These are phyloP conservation scores for Kurtzmaniella quercitrusa DNA, from an alignment of 1,139 yeast genomes.

Conservation along the genomic window DNA sequence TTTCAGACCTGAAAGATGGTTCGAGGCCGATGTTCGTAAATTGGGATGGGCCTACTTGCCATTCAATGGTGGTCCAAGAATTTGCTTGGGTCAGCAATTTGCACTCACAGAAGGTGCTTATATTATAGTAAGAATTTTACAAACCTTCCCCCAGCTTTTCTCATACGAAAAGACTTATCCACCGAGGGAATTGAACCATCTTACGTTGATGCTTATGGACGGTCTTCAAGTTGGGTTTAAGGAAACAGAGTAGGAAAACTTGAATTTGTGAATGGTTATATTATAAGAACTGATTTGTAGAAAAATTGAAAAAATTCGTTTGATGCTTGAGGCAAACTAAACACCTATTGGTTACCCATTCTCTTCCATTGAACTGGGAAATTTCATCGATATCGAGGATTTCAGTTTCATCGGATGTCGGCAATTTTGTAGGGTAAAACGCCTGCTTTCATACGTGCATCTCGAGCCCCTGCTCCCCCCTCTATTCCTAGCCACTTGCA, in stretches of 20 bases:
- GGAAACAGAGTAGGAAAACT: slow-evolving; percentile 4
- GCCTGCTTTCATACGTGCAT: too few relatives aligned
- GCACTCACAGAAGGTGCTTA: slow-evolving; percentile 55
- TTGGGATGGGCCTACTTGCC: slow-evolving; percentile 52
- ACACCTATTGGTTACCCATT: too few relatives aligned
- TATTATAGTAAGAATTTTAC: slow-evolving; percentile 37
- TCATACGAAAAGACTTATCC: slow-evolving; percentile 22
- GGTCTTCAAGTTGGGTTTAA: slow-evolving; percentile 18
- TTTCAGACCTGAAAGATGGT: slow-evolving; percentile 52
- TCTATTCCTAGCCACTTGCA: too few relatives aligned
- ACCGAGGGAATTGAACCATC: slow-evolving; percentile 29
- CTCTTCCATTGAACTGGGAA: too few relatives aligned
- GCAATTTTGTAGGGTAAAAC: too few relatives aligned
- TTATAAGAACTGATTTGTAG: not conserved
- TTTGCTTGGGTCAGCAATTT: slow-evolving; percentile 57
- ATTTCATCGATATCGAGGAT: too few relatives aligned
- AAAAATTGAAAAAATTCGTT: too few relatives aligned
- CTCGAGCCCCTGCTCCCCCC: too few relatives aligned
- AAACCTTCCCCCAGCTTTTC: slow-evolving; percentile 19
- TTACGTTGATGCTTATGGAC: slow-evolving; percentile 27
- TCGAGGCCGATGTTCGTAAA: slow-evolving; percentile 27
- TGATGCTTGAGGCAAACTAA: too few relatives aligned
- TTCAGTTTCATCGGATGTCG: too few relatives aligned
- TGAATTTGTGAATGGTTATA: not conserved
- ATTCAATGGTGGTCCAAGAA: slow-evolving; percentile 60